Evolutionary conservation across 208 protist species (phyloP).

Genomic region (Crithidia fasciculata): DNA sequence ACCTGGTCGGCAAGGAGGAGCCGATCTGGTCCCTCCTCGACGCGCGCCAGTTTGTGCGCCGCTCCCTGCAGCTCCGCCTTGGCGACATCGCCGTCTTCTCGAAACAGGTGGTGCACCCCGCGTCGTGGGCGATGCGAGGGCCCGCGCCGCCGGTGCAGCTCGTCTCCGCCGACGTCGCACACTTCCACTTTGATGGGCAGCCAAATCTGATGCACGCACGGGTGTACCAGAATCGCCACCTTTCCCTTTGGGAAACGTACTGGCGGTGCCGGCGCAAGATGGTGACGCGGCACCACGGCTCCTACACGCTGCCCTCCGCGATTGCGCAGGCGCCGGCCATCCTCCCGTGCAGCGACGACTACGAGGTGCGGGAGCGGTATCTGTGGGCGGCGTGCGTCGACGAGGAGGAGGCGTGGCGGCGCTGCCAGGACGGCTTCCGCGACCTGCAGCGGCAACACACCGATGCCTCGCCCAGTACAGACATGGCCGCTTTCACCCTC

Average conservation of each 20-base stretch:
- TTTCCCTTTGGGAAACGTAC: constrained; percentile 67
- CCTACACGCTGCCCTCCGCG: constrained; percentile 41
- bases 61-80: constrained; percentile 50
- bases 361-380: constrained; percentile 71
- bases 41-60: constrained; percentile 62
- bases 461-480: constrained; percentile 3
- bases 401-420: constrained; percentile 63
- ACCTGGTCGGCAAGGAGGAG: constrained; percentile 65
- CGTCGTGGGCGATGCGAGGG: constrained; percentile 46
- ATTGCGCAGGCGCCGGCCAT: constrained; percentile 28
- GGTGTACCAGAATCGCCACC: constrained; percentile 60
- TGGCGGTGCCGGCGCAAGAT: constrained; percentile 59
- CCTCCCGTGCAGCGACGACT: constrained; percentile 66
- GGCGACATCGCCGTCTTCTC: constrained; percentile 48
- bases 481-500: constrained; percentile 15
- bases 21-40: constrained; percentile 62
- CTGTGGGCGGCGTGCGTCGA: constrained; percentile 54
- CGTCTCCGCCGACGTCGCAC: constrained; percentile 31
- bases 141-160: constrained; percentile 42
- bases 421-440: constrained; percentile 56
- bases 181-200: constrained; percentile 20
- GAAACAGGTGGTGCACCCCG: constrained; percentile 50
- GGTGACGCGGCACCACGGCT: constrained; percentile 38
- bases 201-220: constrained; percentile 3
- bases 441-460: constrained; percentile 8